phyloP scores from a whole-genome alignment of 2,329 filamentous ascomycete genomes.

The Fusarium chlamydosporum region DNA sequence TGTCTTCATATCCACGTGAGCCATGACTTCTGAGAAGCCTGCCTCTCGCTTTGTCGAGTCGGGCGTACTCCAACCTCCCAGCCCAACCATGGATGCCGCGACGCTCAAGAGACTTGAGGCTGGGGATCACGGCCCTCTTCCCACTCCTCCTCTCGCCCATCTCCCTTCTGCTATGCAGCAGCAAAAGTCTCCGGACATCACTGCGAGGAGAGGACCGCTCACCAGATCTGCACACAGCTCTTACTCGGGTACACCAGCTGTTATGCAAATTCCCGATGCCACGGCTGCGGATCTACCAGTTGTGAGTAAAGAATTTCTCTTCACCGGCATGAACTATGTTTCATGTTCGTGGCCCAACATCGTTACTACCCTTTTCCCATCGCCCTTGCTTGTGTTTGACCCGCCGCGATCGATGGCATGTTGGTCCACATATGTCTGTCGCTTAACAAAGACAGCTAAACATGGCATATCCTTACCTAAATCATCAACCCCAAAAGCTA shows the following conservation, averaged over 20 bases:
- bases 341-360: neutral
- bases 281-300: slow-evolving; percentile 34
- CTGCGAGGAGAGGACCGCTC: slow-evolving; percentile 12
- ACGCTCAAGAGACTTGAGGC: slow-evolving; percentile 42
- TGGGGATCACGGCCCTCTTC: slow-evolving; percentile 12
- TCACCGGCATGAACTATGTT: slow-evolving; percentile 1
- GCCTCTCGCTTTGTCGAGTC: slow-evolving; percentile 45
- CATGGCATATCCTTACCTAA: neutral
- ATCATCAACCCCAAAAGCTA: slow-evolving; percentile 4
- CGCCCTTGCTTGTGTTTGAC: slow-evolving; percentile 12
- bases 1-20: slow-evolving; percentile 14
- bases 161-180: neutral
- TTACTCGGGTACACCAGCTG: slow-evolving; percentile 44
- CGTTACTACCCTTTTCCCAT: neutral
- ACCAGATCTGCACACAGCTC: slow-evolving; percentile 45
- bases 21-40: slow-evolving; percentile 38
- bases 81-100: slow-evolving; percentile 37
- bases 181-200: neutral
- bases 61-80: slow-evolving; percentile 35
- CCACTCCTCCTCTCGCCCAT: neutral
- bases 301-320: slow-evolving; percentile 31
- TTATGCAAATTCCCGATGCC: slow-evolving; percentile 37
- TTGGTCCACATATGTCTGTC: neutral
- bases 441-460: neutral
- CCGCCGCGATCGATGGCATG: neutral